Evolutionary conservation across 164 flowering plant species (phyloP).

Genomic region (grape (Vitis vinifera)): DNA sequence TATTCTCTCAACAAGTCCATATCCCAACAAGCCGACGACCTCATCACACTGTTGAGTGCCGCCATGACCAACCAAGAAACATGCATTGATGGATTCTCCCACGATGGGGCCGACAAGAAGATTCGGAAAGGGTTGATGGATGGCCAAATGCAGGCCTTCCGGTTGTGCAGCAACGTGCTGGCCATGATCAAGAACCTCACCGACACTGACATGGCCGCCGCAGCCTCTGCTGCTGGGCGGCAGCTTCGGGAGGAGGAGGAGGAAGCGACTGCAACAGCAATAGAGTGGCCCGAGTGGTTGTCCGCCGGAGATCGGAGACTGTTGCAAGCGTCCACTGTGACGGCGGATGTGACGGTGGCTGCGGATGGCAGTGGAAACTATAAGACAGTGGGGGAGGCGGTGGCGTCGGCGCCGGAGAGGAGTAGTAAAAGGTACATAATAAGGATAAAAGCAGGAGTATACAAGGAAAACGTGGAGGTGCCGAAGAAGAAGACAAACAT

Average conservation of each 20-base stretch:
- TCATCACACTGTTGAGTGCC: conserved; percentile 48
- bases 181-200: too few relatives aligned
- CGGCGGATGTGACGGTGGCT: conserved; percentile 23
- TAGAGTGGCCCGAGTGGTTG: background rate
- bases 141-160: too few relatives aligned
- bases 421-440: conserved; percentile 11
- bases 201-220: too few relatives aligned
- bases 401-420: conserved; percentile 13
- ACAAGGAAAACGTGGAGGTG: conserved; percentile 10
- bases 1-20: conserved; percentile 45
- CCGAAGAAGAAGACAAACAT: background rate
- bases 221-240: too few relatives aligned
- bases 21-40: conserved; percentile 41
- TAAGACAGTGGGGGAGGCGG: conserved; percentile 21
- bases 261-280: too few relatives aligned
- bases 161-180: too few relatives aligned
- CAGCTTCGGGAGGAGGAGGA: too few relatives aligned
- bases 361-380: conserved; percentile 22
- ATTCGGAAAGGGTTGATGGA: too few relatives aligned
- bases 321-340: background rate
- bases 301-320: background rate
- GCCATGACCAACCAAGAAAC: conserved; percentile 66
- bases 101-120: conserved; percentile 7
- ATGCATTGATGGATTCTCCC: conserved; percentile 60
- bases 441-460: conserved; percentile 18